Percentiles rank a stretch among this genome's conserved stretches.
Evolutionary conservation across 192 early-diverging fungal species (phyloP).

Genomic region (Coemansia sp.): DNA sequence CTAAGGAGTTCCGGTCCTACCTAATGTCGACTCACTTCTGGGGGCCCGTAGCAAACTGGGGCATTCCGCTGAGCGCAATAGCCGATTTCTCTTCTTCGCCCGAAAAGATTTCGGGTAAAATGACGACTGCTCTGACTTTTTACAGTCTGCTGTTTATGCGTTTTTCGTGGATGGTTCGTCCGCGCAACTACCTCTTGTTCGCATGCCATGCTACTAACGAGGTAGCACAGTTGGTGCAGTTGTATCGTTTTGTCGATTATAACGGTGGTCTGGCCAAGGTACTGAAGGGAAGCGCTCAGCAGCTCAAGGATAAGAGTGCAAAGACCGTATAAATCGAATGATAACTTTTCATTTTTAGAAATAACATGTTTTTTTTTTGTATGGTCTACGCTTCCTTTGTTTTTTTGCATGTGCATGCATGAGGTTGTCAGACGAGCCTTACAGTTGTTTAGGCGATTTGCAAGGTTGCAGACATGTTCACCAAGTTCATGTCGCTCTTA

Average conservation of each 20-base stretch:
- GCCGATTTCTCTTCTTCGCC: conserved; percentile 90
- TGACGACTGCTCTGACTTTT: conserved; percentile 87
- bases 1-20: conserved; percentile 71
- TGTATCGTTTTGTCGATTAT: conserved; percentile 81
- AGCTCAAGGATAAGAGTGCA: conserved; percentile 19
- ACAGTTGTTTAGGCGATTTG: too few relatives aligned
- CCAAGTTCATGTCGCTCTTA: too few relatives aligned
- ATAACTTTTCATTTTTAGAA: neutral
- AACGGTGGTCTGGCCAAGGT: conserved; percentile 56
- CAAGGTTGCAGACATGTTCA: too few relatives aligned
- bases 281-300: conserved; percentile 19
- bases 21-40: conserved; percentile 66
- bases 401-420: neutral
- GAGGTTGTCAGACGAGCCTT: neutral
- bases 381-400: neutral
- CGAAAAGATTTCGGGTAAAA: conserved; percentile 91
- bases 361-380: neutral
- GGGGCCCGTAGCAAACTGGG: conserved; percentile 83
- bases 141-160: conserved; percentile 96
- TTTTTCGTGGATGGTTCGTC: conserved; percentile 92
- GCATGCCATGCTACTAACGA: conserved; percentile 94
- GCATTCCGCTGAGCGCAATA: conserved; percentile 94
- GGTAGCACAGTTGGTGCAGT: conserved; percentile 85
- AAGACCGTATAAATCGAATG: conserved; percentile 2
- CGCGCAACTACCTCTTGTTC: conserved; percentile 90